These are phyloP conservation scores for Apophysomyces sp. DNA, from an alignment of 371 early-diverging fungal species.

Conservation along the genomic window DNA sequence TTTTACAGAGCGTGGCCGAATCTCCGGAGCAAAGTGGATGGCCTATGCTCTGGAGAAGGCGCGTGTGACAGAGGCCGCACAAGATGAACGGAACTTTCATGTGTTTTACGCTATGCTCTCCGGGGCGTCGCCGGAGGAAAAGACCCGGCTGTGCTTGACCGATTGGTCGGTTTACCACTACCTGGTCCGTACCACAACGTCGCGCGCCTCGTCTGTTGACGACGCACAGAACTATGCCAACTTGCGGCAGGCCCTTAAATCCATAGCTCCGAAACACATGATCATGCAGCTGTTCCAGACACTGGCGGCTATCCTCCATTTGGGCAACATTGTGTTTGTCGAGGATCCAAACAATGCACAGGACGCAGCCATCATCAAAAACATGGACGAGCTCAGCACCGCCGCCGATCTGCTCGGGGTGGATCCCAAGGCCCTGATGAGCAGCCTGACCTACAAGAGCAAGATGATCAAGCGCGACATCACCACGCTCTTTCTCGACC, in stretches of 20 bases:
- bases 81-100: slow-evolving; percentile 87
- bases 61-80: slow-evolving; percentile 60
- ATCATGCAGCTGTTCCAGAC: slow-evolving; percentile 82
- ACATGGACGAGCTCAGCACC: slow-evolving; percentile 65
- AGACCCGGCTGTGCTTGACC: slow-evolving; percentile 12
- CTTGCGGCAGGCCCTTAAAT: slow-evolving; percentile 74
- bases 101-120: slow-evolving; percentile 85
- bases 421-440: slow-evolving; percentile 68
- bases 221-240: slow-evolving; percentile 61
- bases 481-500: slow-evolving; percentile 83
- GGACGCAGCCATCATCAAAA: slow-evolving; percentile 71
- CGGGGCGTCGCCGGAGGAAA: slow-evolving; percentile 16
- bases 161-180: slow-evolving; percentile 34
- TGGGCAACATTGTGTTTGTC: slow-evolving; percentile 87
- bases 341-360: slow-evolving; percentile 58
- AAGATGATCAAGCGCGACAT: slow-evolving; percentile 76
- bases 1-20: slow-evolving; percentile 83
- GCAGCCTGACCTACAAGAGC: slow-evolving; percentile 80
- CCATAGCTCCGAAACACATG: slow-evolving; percentile 68
- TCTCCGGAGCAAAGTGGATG: slow-evolving; percentile 82
- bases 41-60: slow-evolving; percentile 88
- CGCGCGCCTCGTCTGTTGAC: slow-evolving; percentile 41
- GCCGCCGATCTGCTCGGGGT: slow-evolving; percentile 87
- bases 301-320: slow-evolving; percentile 83
- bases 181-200: slow-evolving; percentile 39